Conservation (phyloP, 1,284 basidiomycete species). For the Wolfiporia cocos region DNA sequence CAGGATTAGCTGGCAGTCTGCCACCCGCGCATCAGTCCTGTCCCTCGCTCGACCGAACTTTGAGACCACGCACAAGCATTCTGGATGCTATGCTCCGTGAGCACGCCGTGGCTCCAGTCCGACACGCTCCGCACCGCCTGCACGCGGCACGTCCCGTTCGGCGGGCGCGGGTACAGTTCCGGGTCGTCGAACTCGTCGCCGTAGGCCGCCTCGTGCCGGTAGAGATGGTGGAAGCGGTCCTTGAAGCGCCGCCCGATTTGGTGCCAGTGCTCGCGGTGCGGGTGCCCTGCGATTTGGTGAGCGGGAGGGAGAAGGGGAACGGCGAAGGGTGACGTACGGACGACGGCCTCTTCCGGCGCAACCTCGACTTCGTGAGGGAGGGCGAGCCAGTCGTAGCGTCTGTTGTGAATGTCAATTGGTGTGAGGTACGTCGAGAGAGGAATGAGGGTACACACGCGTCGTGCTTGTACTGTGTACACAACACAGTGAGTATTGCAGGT, state of each 20-base stretch:
- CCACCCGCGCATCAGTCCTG: slow-evolving; percentile 6
- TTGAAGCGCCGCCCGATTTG: slow-evolving; percentile 53
- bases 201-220: slow-evolving; percentile 24
- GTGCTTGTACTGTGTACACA: slow-evolving; percentile 2
- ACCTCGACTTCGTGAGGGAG: slow-evolving; percentile 67
- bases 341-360: slow-evolving; percentile 61
- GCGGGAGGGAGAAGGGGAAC: background rate
- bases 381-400: slow-evolving; percentile 71
- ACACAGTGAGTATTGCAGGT: background rate
- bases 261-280: slow-evolving; percentile 61
- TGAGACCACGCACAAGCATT: slow-evolving; percentile 62
- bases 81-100: slow-evolving; percentile 83
- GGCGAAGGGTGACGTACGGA: slow-evolving; percentile 38
- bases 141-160: slow-evolving; percentile 52
- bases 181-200: slow-evolving; percentile 24
- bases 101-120: slow-evolving; percentile 90
- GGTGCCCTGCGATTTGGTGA: slow-evolving; percentile 43
- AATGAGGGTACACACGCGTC: slow-evolving; percentile 2
- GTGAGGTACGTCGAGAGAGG: background rate
- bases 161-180: slow-evolving; percentile 31
- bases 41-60: background rate
- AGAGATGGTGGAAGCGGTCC: slow-evolving; percentile 46
- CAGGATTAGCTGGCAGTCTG: slow-evolving; percentile 77
- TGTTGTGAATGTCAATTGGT: slow-evolving; percentile 11
- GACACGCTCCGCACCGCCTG: slow-evolving; percentile 80